These are phyloP conservation scores for Cinnamomum micranthum DNA, from an alignment of 164 flowering plant genomes.

Conservation along the genomic window DNA sequence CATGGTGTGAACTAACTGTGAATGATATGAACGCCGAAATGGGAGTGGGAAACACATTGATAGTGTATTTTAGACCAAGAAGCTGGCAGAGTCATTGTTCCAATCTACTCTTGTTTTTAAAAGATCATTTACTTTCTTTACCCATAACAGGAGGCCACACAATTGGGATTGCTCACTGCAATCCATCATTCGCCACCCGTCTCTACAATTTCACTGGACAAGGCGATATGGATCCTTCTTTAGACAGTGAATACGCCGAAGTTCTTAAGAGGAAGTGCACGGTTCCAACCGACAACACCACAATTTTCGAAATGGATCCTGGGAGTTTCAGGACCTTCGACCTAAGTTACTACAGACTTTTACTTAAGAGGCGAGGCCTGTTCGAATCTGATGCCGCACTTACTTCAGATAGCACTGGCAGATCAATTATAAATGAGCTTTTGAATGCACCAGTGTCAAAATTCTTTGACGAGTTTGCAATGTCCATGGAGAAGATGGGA, in stretches of 20 bases:
- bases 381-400: constrained; percentile 60
- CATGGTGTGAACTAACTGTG: no score
- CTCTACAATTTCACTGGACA: constrained; percentile 61
- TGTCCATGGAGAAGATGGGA: constrained; percentile 39
- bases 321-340: constrained; percentile 60
- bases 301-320: constrained; percentile 58
- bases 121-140: no score
- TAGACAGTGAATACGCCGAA: constrained; percentile 43
- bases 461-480: constrained; percentile 45
- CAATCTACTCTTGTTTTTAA: no score
- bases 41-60: no score
- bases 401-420: constrained; percentile 30
- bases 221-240: constrained; percentile 50
- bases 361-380: constrained; percentile 54
- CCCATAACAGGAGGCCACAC: constrained; percentile 27
- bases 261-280: constrained; percentile 35
- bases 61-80: no score
- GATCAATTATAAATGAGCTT: constrained; percentile 24
- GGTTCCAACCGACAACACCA: constrained; percentile 28
- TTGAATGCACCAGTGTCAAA: constrained; percentile 10
- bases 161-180: constrained; percentile 32
- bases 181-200: constrained; percentile 21
- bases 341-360: constrained; percentile 33
- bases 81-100: no score
- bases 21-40: no score